Base-by-base conservation (phyloP, 202 grass and related monocot species). In the Elaeis oleifera region DNA sequence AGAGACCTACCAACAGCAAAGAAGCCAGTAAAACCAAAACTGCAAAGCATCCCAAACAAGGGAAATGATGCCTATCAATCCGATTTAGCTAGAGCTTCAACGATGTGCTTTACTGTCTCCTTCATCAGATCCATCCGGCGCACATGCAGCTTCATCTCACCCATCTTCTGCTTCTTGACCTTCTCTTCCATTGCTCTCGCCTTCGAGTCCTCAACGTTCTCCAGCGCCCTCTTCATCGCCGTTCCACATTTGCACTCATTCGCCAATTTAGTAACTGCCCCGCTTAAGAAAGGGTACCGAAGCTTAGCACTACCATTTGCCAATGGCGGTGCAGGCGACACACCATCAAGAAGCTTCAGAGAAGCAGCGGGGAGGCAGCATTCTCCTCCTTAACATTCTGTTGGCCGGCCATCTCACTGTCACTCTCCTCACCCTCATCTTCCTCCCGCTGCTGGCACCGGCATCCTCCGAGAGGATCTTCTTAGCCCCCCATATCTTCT, bases 261-360 rank as follows among this genome's bases (percentile, higher is more conserved):
- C 22, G 82, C 78, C 61, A 90, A 55, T 60, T 90, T 82, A 58
- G 61, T 76, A 18, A 90, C 65, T 49, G 76, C 75, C 50, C 83
- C 82, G 79, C 82, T 82, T 18, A 90, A 77, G 58, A 79, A 90
- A 13, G 87, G 79, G 58, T 68, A 85, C 0, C 25, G 52, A 65
- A 74, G 65, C 57, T 90, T 85, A 5, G 60, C 59, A 1, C 74
- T 68, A 13, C 74, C 84, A 58, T 83, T 80, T n/a, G 59, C 61
- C 18, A 73, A 22, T 18, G 64, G 3, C 17, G 78, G 23, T 0
- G 84, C 36, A 44, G 8, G 11, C 9, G 36, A 14, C 36, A 58
- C 62, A 23, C 68, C 21, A 68, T 21, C 71, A 64, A 76, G 53
- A 25, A 28, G 19, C 54, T 87, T 71, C 36, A 44, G 36, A 11